Percentiles rank a stretch among this genome's conserved stretches.
phyloP scores from a whole-genome alignment of 495 filamentous ascomycete genomes.

The Cairneyella variabilis region DNA sequence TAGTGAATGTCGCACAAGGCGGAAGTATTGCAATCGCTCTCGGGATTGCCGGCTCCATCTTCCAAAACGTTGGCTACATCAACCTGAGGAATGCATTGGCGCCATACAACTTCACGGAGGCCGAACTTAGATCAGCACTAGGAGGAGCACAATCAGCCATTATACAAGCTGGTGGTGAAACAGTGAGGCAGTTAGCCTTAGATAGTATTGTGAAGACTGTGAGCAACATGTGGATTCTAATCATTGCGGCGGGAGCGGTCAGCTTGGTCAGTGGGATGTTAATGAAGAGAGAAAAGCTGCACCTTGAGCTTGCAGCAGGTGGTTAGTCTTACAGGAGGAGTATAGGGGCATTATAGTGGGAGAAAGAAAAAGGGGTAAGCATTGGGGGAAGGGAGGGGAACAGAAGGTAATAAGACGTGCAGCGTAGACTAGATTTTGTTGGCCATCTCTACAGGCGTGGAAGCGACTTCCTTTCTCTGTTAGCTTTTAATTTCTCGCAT shows the following conservation, averaged over 20 bases:
- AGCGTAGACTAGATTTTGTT: too few species aligned
- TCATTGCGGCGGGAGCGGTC: constrained; percentile 32
- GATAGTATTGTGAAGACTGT: constrained; percentile 37
- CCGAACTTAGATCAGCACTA: constrained; percentile 39
- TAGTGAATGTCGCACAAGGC: constrained; percentile 43
- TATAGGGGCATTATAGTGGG: too few species aligned
- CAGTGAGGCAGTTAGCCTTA: constrained; percentile 31
- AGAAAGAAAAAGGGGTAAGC: too few species aligned
- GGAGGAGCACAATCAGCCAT: constrained; percentile 38
- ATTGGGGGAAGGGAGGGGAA: too few species aligned
- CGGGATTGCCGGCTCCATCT: constrained; percentile 43
- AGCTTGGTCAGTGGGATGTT: not conserved
- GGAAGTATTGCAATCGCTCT: constrained; percentile 40
- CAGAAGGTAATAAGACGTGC: too few species aligned
- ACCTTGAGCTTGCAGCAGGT: too few species aligned
- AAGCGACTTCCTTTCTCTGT: too few species aligned
- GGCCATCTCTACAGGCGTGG: too few species aligned
- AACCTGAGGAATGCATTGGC: constrained; percentile 29
- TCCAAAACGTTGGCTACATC: constrained; percentile 36
- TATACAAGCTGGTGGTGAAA: constrained; percentile 18
- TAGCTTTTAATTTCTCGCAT: too few species aligned
- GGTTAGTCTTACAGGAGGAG: too few species aligned
- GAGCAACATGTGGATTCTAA: constrained; percentile 35
- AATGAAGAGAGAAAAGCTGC: constrained; percentile 5
- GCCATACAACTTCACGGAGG: not conserved